Percentiles rank a stretch among this genome's conserved stretches.
These are phyloP conservation scores for Arthrobotrys megalospora DNA, from an alignment of 2,329 filamentous ascomycete genomes.

Conservation along the genomic window DNA sequence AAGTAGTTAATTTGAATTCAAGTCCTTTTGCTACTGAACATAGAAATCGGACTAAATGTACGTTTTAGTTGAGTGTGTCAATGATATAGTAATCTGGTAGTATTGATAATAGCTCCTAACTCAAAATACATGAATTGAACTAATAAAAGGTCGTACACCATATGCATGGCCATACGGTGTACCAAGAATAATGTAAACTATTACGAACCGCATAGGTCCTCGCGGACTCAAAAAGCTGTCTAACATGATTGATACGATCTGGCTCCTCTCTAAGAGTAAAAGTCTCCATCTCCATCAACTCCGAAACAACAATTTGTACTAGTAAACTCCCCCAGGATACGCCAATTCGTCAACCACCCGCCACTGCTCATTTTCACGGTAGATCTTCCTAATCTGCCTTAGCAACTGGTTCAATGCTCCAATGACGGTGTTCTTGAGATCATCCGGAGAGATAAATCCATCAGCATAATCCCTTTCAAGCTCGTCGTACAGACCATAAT, in stretches of 20 bases:
- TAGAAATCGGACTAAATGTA: too few species aligned
- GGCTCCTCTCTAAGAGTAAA: not conserved
- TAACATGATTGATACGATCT: not conserved
- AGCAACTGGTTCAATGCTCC: constrained; percentile 14
- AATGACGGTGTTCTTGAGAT: constrained; percentile 34
- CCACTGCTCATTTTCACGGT: constrained; percentile 32
- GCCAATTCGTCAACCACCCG: constrained; percentile 14
- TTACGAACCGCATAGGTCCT: not conserved
- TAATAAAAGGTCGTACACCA: too few species aligned
- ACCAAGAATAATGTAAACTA: too few species aligned
- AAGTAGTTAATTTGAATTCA: too few species aligned
- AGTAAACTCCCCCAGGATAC: constrained; percentile 30
- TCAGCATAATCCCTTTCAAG: constrained; percentile 32
- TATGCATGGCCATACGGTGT: too few species aligned
- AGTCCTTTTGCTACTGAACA: too few species aligned
- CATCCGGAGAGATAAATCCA: constrained; percentile 13
- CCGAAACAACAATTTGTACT: not conserved
- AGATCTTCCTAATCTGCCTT: constrained; percentile 13
- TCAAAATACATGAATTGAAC: too few species aligned
- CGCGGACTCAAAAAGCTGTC: not conserved
- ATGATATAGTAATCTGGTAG: too few species aligned
- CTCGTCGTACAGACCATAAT: constrained; percentile 29
- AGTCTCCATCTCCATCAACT: not conserved
- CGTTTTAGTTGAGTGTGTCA: too few species aligned
- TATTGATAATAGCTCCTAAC: too few species aligned